Percentiles rank a stretch among this genome's conserved stretches.
These are phyloP conservation scores for Coemansia sp. DNA, from an alignment of 192 early-diverging fungal species.

Conservation along the genomic window DNA sequence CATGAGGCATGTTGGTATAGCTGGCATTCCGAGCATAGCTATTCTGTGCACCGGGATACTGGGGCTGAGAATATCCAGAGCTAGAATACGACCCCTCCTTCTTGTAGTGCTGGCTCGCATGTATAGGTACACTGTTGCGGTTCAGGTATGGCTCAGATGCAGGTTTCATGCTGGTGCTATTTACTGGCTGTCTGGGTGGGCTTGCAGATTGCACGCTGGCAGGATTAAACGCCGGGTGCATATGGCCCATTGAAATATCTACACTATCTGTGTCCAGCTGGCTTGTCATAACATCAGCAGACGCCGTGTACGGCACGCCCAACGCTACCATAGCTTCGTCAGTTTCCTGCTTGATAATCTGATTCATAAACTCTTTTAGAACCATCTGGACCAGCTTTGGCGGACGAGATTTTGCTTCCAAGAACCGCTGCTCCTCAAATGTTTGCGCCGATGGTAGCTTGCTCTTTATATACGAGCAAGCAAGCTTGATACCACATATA, in stretches of 20 bases:
- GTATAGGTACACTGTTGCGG: not conserved
- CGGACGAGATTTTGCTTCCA: not conserved
- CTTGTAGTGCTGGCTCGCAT: not conserved
- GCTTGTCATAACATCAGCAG: not conserved
- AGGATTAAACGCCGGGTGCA: not conserved
- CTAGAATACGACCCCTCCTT: not conserved
- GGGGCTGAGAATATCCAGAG: not conserved
- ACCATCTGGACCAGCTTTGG: conserved; percentile 6
- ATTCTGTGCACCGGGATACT: not conserved
- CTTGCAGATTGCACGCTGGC: too few relatives aligned
- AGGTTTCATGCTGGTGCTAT: too few relatives aligned
- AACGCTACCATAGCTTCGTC: not conserved
- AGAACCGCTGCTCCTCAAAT: not conserved
- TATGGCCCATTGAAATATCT: not conserved
- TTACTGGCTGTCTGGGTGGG: too few relatives aligned
- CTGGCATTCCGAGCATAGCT: not conserved
- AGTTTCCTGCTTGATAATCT: conserved; percentile 15
- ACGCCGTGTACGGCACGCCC: not conserved
- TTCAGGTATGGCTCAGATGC: too few relatives aligned
- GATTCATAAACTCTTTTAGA: conserved; percentile 17
- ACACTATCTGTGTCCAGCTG: not conserved
- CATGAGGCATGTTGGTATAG: not conserved
- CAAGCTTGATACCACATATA: conserved; percentile 19
- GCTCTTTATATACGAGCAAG: conserved; percentile 13
- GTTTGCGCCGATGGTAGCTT: conserved; percentile 8